Percentiles rank a stretch among this genome's conserved stretches.
Evolutionary conservation across 129 eudicot species (phyloP).

Genomic region (Flaveria trinervia): DNA sequence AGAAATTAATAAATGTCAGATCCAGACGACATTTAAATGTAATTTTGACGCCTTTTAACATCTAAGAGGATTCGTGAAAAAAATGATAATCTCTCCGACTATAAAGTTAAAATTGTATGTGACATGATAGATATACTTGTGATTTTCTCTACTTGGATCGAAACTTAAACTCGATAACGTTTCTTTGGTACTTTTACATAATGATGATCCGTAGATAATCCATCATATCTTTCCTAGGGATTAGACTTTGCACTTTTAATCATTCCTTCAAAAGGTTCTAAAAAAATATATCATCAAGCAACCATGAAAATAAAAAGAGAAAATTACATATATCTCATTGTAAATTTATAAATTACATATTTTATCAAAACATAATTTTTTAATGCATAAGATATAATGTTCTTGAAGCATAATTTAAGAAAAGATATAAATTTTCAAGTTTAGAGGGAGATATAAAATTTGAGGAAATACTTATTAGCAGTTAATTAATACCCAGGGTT

Average conservation of each 20-base stretch:
- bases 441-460: no score
- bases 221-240: neutral
- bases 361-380: no score
- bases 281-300: neutral
- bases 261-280: neutral
- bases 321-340: no score
- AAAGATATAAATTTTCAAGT: no score
- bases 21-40: no score
- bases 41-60: no score
- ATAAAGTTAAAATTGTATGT: neutral
- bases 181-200: neutral
- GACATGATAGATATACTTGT: neutral
- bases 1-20: no score
- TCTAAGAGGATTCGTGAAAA: neutral
- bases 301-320: neutral
- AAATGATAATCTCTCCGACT: neutral
- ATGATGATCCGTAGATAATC: neutral
- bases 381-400: no score
- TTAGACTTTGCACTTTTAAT: neutral
- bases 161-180: neutral
- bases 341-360: no score
- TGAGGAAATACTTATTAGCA: no score
- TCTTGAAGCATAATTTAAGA: no score
- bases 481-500: neutral
- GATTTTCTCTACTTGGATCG: neutral